Conservation (phyloP, 129 eudicot species). For the Scalesia atractyloides region DNA sequence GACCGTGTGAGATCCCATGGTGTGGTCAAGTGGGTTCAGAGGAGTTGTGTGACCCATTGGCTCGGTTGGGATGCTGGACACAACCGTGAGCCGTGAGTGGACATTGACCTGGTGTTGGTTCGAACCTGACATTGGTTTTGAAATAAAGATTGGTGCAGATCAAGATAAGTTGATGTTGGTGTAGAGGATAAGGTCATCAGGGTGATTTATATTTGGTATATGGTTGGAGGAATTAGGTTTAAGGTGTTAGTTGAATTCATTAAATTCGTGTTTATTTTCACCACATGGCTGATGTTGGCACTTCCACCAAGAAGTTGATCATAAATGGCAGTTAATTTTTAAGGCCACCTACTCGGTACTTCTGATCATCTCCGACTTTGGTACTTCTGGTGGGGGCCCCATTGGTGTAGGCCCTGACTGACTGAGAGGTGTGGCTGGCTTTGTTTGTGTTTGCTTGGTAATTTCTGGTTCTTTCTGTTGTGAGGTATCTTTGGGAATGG, state of each 20-base stretch:
- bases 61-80: slow-evolving; percentile 62
- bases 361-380: too few relatives aligned
- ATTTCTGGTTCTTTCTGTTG: too few relatives aligned
- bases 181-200: background rate
- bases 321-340: slow-evolving; percentile 30
- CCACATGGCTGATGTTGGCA: slow-evolving; percentile 18
- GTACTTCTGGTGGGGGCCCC: too few relatives aligned
- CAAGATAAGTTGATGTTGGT: background rate
- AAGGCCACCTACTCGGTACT: too few relatives aligned
- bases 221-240: too few relatives aligned
- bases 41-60: slow-evolving; percentile 35
- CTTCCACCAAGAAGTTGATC: slow-evolving; percentile 8
- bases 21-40: slow-evolving; percentile 48
- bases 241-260: slow-evolving; percentile 33
- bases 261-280: slow-evolving; percentile 31
- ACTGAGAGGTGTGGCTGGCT: too few relatives aligned
- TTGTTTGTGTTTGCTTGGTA: too few relatives aligned
- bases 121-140: background rate
- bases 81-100: slow-evolving; percentile 57
- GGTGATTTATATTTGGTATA: background rate
- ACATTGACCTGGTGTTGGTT: slow-evolving; percentile 37
- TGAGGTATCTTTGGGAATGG: too few relatives aligned
- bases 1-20: slow-evolving; percentile 50
- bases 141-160: background rate
- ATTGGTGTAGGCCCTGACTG: too few relatives aligned